phyloP scores from a whole-genome alignment of 2,329 filamentous ascomycete species.

The Alternaria postmessia region DNA sequence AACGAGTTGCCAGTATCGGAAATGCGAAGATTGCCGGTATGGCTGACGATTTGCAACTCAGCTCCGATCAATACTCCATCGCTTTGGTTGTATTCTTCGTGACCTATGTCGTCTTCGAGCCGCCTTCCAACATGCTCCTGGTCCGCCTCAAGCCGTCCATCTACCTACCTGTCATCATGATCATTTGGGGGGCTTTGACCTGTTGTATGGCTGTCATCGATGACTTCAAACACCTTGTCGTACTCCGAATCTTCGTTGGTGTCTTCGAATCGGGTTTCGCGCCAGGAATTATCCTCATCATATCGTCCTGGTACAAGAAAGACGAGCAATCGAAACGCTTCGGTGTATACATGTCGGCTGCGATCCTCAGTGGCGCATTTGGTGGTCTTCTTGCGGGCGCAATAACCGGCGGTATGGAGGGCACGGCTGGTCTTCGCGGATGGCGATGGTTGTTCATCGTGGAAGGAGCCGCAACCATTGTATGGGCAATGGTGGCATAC shows the following conservation, averaged over 20 bases:
- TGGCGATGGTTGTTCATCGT: conserved; percentile 63
- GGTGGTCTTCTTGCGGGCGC: conserved; percentile 50
- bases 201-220: conserved; percentile 61
- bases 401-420: conserved; percentile 58
- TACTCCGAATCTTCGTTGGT: conserved; percentile 64
- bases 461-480: conserved; percentile 52
- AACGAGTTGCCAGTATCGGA: conserved; percentile 45
- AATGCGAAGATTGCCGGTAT: conserved; percentile 63
- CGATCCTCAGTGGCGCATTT: conserved; percentile 64
- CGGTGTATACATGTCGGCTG: conserved; percentile 66
- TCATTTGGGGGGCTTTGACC: conserved; percentile 61
- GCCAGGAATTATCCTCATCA: conserved; percentile 62
- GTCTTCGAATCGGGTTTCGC: conserved; percentile 64
- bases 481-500: conserved; percentile 52
- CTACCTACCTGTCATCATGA: conserved; percentile 62
- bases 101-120: conserved; percentile 62
- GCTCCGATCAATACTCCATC: conserved; percentile 61
- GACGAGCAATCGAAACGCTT: conserved; percentile 66
- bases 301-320: conserved; percentile 58
- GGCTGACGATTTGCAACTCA: conserved; percentile 56
- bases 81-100: conserved; percentile 64
- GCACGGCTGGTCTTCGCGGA: conserved; percentile 53
- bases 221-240: conserved; percentile 59
- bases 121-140: conserved; percentile 64
- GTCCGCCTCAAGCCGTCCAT: conserved; percentile 58